Conservation (phyloP, 2,329 filamentous ascomycete genomes). For the Trichoderma sp. region DNA sequence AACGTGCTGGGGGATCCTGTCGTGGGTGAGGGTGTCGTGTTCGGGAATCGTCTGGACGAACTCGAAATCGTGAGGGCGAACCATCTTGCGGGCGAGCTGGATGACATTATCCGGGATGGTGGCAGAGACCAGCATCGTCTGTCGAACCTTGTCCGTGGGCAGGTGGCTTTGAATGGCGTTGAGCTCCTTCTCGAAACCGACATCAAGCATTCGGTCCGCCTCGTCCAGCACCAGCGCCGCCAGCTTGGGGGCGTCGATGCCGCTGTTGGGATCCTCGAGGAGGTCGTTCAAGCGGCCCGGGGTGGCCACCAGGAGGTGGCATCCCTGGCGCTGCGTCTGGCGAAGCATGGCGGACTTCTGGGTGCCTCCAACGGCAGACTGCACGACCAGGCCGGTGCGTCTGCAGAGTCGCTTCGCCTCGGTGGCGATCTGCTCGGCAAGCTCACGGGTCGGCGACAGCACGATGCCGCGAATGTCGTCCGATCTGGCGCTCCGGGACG, state of each 20-base stretch:
- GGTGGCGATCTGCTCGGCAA: conserved; percentile 76
- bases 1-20: conserved; percentile 78
- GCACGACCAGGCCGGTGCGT: conserved; percentile 66
- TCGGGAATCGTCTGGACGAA: conserved; percentile 86
- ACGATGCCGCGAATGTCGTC: conserved; percentile 70
- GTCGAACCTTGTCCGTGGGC: conserved; percentile 65
- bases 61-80: conserved; percentile 78
- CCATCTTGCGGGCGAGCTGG: conserved; percentile 72
- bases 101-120: conserved; percentile 87
- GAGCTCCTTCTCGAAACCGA: conserved; percentile 74
- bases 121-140: conserved; percentile 94
- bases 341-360: conserved; percentile 70
- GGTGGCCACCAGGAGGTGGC: conserved; percentile 87
- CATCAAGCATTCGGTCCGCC: conserved; percentile 97
- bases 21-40: conserved; percentile 82
- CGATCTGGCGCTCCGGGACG: conserved; percentile 44
- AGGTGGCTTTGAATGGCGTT: conserved; percentile 62
- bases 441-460: conserved; percentile 77
- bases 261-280: conserved; percentile 64
- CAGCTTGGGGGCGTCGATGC: conserved; percentile 75
- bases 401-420: conserved; percentile 72
- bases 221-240: conserved; percentile 94
- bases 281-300: conserved; percentile 86
- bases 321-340: conserved; percentile 72
- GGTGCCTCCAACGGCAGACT: conserved; percentile 89